Percentiles rank a stretch among this genome's conserved stretches.
These are phyloP conservation scores for Gymnopilus dilepis DNA, from an alignment of 768 basidiomycete species.

Conservation along the genomic window DNA sequence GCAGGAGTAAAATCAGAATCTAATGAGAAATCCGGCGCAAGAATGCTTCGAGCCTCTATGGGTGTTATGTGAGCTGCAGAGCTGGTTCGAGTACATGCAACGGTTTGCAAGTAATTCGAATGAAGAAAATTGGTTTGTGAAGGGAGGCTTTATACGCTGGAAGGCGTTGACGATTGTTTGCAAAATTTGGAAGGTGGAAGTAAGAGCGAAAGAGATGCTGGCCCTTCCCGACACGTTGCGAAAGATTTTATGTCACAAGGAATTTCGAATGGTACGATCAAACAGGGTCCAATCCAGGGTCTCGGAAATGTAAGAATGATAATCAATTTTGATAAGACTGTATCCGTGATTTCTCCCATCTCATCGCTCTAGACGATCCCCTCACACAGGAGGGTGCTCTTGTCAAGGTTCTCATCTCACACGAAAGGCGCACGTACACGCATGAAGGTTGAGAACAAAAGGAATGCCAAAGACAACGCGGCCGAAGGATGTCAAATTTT, in stretches of 20 bases:
- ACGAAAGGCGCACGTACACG: not conserved
- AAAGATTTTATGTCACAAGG: conserved; percentile 20
- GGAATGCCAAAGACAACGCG: conserved; percentile 1
- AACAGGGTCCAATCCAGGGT: conserved; percentile 12
- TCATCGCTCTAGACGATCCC: not conserved
- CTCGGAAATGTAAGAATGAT: conserved; percentile 14
- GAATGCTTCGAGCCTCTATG: conserved; percentile 89
- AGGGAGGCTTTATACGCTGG: conserved; percentile 10
- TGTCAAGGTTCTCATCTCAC: not conserved
- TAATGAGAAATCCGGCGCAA: conserved; percentile 66
- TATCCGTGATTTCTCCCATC: not conserved
- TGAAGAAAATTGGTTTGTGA: conserved; percentile 20
- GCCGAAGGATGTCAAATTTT: not conserved
- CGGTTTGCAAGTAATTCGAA: conserved; percentile 43
- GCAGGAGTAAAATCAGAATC: conserved; percentile 41
- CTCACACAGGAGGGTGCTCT: not conserved
- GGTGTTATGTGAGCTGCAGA: conserved; percentile 87
- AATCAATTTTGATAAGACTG: conserved; percentile 14
- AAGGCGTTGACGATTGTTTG: conserved; percentile 6
- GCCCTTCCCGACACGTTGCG: conserved; percentile 16
- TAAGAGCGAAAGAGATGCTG: conserved; percentile 13
- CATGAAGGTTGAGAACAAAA: not conserved
- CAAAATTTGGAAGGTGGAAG: conserved; percentile 7
- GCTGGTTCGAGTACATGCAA: conserved; percentile 97
- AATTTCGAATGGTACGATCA: conserved; percentile 21